Percentiles rank a stretch among this genome's conserved stretches.
phyloP scores from a whole-genome alignment of 2,329 filamentous ascomycete species.

The Diaporthe citrichinensis region DNA sequence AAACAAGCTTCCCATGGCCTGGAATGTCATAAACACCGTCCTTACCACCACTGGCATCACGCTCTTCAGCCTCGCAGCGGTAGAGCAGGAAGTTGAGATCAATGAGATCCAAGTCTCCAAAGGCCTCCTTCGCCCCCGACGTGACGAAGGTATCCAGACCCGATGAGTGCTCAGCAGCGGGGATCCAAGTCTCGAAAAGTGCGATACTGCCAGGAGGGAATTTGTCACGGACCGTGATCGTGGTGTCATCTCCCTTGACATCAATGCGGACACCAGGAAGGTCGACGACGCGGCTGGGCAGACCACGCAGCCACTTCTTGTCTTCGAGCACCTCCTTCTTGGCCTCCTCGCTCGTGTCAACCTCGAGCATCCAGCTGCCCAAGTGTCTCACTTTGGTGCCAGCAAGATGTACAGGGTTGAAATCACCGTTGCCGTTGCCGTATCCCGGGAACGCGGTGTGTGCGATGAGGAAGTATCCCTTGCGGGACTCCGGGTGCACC shows the following conservation, averaged over 20 bases:
- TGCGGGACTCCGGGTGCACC: constrained; percentile 91
- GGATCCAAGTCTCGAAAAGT: constrained; percentile 96
- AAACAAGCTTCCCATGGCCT: constrained; percentile 86
- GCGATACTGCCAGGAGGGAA: constrained; percentile 96
- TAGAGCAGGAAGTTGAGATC: constrained; percentile 96
- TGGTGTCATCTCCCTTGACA: constrained; percentile 78
- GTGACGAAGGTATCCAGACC: constrained; percentile 91
- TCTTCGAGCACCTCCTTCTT: constrained; percentile 77
- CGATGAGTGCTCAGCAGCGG: constrained; percentile 84
- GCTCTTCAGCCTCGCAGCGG: constrained; percentile 89
- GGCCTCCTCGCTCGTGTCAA: constrained; percentile 81
- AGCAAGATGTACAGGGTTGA: constrained; percentile 83
- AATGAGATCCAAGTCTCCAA: constrained; percentile 79
- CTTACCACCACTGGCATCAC: constrained; percentile 80
- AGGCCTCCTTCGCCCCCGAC: constrained; percentile 83
- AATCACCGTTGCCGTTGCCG: constrained; percentile 84
- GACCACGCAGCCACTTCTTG: constrained; percentile 79
- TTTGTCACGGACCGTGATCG: constrained; percentile 83
- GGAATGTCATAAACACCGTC: constrained; percentile 94
- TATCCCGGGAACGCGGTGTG: constrained; percentile 96
- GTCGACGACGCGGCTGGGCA: constrained; percentile 86
- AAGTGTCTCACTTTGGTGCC: constrained; percentile 89
- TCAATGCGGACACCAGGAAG: constrained; percentile 82
- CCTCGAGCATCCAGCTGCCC: constrained; percentile 93
- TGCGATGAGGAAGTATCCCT: constrained; percentile 95